phyloP scores from a whole-genome alignment of 1,139 yeast species.

The Yamadazyma dendronema region DNA sequence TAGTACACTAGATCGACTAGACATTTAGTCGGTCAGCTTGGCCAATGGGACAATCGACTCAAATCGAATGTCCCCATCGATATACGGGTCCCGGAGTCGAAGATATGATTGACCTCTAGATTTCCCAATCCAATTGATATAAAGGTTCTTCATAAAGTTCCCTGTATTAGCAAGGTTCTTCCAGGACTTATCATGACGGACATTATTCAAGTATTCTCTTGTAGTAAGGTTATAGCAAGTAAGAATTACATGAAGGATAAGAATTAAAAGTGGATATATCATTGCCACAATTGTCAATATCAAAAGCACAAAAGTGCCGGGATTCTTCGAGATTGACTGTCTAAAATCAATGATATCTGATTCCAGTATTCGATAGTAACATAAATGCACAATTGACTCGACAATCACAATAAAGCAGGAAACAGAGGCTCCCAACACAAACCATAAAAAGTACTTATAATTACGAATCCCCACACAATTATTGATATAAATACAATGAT shows the following conservation, averaged over 20 bases:
- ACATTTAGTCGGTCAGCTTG: no score
- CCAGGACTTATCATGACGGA: conserved; percentile 25
- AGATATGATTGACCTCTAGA: conserved; percentile 46
- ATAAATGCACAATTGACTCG: conserved; percentile 28
- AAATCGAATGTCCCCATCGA: conserved; percentile 35
- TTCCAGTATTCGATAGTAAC: conserved; percentile 19
- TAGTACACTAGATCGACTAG: no score
- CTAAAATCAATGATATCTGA: conserved; percentile 12
- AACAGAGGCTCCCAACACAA: conserved; percentile 24
- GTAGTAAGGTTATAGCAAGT: conserved; percentile 66
- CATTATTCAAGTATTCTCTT: conserved; percentile 56
- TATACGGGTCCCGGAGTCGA: conserved; percentile 33
- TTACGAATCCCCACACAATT: conserved; percentile 41
- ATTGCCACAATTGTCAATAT: conserved; percentile 44
- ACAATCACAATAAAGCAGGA: conserved; percentile 23
- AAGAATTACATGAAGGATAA: conserved; percentile 53
- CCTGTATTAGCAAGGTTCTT: conserved; percentile 45
- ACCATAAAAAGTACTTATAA: conserved; percentile 43
- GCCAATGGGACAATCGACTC: no score
- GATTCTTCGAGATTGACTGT: conserved; percentile 26
- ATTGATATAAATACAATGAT: conserved; percentile 39
- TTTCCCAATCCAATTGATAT: conserved; percentile 47
- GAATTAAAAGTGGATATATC: conserved; percentile 54
- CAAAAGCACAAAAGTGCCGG: conserved; percentile 48
- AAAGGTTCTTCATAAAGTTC: conserved; percentile 37